A percentile compares a stretch with the other conserved stretches of the same genome.
phyloP scores from a whole-genome alignment of 768 basidiomycete genomes.

The Agaricus subrufescens region DNA sequence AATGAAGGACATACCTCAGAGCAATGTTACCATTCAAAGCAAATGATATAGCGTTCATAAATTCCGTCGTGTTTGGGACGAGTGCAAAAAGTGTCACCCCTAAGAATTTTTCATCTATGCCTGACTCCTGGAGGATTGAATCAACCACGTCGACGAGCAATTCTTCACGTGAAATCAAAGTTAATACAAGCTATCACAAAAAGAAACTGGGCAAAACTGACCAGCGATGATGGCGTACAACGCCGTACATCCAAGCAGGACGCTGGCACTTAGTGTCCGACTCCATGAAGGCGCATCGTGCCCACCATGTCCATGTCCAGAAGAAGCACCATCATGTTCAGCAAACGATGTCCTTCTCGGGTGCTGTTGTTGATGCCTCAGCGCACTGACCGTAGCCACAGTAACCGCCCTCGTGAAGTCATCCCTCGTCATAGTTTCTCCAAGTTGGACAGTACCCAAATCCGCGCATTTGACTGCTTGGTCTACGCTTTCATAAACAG shows the following conservation, averaged over 20 bases:
- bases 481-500: slow-evolving; percentile 75
- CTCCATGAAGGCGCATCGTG: slow-evolving; percentile 99
- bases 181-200: not conserved
- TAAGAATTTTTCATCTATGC: slow-evolving; percentile 96
- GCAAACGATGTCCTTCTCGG: slow-evolving; percentile 34
- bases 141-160: slow-evolving; percentile 94
- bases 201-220: slow-evolving; percentile 30
- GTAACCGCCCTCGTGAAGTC: slow-evolving; percentile 94
- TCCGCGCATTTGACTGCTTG: slow-evolving; percentile 64
- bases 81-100: slow-evolving; percentile 95
- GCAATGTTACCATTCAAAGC: slow-evolving; percentile 97
- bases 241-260: slow-evolving; percentile 83
- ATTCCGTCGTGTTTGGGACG: slow-evolving; percentile 98
- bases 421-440: slow-evolving; percentile 70
- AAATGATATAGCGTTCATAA: slow-evolving; percentile 99
- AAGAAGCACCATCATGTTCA: slow-evolving; percentile 32
- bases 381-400: slow-evolving; percentile 87
- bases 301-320: slow-evolving; percentile 54
- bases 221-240: slow-evolving; percentile 95
- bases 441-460: slow-evolving; percentile 47
- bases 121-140: slow-evolving; percentile 83
- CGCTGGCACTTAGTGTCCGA: slow-evolving; percentile 81
- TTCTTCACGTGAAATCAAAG: slow-evolving; percentile 43
- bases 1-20: slow-evolving; percentile 58
- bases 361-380: slow-evolving; percentile 73